Conservation (phyloP, 2,329 filamentous ascomycete species). For the Cercospora brassicicola region DNA sequence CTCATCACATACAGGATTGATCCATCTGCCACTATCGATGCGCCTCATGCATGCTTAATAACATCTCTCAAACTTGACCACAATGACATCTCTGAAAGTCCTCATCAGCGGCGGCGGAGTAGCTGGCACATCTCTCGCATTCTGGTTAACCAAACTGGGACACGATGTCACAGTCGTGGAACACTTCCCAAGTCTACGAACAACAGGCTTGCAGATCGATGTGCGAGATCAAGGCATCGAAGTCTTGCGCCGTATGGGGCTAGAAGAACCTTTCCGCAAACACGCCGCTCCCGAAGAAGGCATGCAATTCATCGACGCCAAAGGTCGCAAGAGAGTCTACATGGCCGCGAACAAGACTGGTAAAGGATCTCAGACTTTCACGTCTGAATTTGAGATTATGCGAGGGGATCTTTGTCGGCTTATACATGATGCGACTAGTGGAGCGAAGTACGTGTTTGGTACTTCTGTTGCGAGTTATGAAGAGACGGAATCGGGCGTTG, state of each 20-base stretch:
- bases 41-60: background rate
- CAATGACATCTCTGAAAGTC: conserved; percentile 27
- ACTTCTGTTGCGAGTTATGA: conserved; percentile 18
- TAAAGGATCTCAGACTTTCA: conserved; percentile 38
- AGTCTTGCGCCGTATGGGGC: conserved; percentile 45
- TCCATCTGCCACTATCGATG: background rate
- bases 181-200: conserved; percentile 42
- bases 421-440: conserved; percentile 13
- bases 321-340: conserved; percentile 26
- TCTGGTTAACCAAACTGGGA: conserved; percentile 32
- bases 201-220: conserved; percentile 49
- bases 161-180: conserved; percentile 47
- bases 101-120: conserved; percentile 45
- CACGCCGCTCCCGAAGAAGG: conserved; percentile 45
- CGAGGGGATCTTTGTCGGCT: conserved; percentile 38
- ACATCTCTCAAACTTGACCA: background rate
- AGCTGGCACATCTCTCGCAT: conserved; percentile 43
- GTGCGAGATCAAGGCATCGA: conserved; percentile 47
- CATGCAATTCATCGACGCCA: conserved; percentile 41
- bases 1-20: background rate
- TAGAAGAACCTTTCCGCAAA: conserved; percentile 41
- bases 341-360: conserved; percentile 29
- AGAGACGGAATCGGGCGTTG: background rate
- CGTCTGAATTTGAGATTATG: conserved; percentile 44
- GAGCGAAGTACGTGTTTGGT: conserved; percentile 19